These are phyloP conservation scores for Hyparrhenia diplandra DNA, from an alignment of 176 grass and related monocot genomes.

Conservation along the genomic window DNA sequence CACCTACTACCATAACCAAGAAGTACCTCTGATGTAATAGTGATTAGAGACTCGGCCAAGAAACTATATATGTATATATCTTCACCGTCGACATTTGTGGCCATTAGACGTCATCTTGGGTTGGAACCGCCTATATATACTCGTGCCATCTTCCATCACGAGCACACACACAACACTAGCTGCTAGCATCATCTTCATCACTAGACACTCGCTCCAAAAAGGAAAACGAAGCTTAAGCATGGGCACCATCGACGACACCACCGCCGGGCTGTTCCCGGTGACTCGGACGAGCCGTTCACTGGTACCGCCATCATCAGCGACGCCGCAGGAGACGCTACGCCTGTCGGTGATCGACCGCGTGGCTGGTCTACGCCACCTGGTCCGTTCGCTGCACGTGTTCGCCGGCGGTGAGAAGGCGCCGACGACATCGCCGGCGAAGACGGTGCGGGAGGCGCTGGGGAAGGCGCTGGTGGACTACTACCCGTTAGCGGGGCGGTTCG, in stretches of 20 bases:
- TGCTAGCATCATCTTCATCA: no score
- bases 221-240: no score
- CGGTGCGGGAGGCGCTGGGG: conserved; percentile 48
- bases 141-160: neutral
- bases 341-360: conserved; percentile 80
- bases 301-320: conserved; percentile 46
- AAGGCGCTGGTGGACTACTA: conserved; percentile 72
- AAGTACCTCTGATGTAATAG: no score
- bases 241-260: conserved; percentile 2
- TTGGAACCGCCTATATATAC: conserved; percentile 10
- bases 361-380: conserved; percentile 67
- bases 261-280: conserved; percentile 28
- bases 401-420: neutral
- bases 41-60: no score
- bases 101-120: neutral
- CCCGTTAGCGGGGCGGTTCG: conserved; percentile 68
- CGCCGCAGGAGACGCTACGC: conserved; percentile 49
- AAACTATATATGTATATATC: no score
- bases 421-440: neutral
- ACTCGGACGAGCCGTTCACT: conserved; percentile 41
- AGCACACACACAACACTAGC: no score
- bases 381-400: conserved; percentile 71
- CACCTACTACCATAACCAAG: neutral
- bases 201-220: no score
- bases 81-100: neutral